Evolutionary conservation across 345 rosid genomes (phyloP).

Genomic region (Linum lewisii): DNA sequence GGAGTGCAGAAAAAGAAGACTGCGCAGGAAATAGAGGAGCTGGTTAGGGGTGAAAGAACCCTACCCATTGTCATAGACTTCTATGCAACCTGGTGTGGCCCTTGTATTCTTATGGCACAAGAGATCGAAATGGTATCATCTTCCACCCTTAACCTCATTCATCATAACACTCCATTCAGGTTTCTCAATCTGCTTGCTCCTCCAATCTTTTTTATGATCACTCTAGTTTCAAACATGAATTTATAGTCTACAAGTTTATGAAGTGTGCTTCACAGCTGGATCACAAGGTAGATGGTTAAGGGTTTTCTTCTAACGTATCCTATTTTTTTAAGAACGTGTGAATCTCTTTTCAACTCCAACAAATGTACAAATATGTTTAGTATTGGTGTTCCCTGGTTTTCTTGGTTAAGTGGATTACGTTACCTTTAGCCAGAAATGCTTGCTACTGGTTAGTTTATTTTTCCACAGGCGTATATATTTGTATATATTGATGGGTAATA

Average conservation of each 20-base stretch:
- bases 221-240: neutral
- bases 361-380: too few species aligned
- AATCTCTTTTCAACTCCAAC: too few species aligned
- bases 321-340: too few species aligned
- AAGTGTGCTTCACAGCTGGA: neutral
- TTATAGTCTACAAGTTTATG: too few species aligned
- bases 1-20: constrained; percentile 54
- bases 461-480: too few species aligned
- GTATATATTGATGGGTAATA: too few species aligned
- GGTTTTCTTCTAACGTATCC: too few species aligned
- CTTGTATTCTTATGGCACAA: constrained; percentile 89
- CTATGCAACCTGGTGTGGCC: constrained; percentile 97
- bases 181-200: neutral
- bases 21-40: constrained; percentile 68
- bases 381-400: too few species aligned
- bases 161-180: neutral
- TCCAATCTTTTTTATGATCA: neutral
- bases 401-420: too few species aligned
- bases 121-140: constrained; percentile 74
- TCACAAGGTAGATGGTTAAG: neutral
- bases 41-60: constrained; percentile 68
- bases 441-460: too few species aligned
- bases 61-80: constrained; percentile 80
- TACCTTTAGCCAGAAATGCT: too few species aligned
- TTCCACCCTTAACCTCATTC: neutral